These are phyloP conservation scores for Carallia brachiata DNA, from an alignment of 345 rosid species.

Conservation along the genomic window DNA sequence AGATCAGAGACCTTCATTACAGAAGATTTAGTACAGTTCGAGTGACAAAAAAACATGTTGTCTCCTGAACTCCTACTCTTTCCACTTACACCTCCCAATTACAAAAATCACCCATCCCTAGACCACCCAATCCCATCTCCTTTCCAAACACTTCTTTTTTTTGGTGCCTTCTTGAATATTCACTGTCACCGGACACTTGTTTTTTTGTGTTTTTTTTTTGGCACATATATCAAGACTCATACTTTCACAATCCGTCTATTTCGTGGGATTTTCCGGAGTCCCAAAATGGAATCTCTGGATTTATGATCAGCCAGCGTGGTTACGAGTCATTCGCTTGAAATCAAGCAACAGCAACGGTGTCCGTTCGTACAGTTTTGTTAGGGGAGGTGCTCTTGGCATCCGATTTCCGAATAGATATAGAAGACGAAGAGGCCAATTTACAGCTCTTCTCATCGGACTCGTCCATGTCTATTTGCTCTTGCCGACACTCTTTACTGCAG, in stretches of 20 bases:
- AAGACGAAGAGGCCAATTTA: constrained; percentile 31
- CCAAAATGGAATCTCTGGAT: not conserved
- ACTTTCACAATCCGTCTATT: not conserved
- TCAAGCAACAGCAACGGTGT: constrained; percentile 48
- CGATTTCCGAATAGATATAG: constrained; percentile 49
- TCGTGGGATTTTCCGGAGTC: not conserved
- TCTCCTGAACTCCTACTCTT: too few relatives aligned
- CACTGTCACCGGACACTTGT: too few relatives aligned
- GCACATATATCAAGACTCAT: not conserved
- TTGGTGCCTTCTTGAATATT: too few relatives aligned
- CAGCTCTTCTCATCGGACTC: constrained; percentile 47
- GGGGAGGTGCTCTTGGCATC: constrained; percentile 39
- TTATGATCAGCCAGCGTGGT: too few relatives aligned
- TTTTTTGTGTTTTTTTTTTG: not conserved
- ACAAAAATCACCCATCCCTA: too few relatives aligned
- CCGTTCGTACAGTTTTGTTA: constrained; percentile 42
- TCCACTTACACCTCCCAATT: too few relatives aligned
- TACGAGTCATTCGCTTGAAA: too few relatives aligned
- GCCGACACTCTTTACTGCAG: constrained; percentile 80
- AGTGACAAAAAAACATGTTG: too few relatives aligned
- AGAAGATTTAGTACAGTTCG: too few relatives aligned
- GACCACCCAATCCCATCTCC: not conserved
- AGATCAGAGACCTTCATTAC: not conserved
- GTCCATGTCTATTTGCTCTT: constrained; percentile 76
- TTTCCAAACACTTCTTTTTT: too few relatives aligned